Conservation (phyloP, 176 grass and related monocot species). For the Aechmea fasciata region DNA sequence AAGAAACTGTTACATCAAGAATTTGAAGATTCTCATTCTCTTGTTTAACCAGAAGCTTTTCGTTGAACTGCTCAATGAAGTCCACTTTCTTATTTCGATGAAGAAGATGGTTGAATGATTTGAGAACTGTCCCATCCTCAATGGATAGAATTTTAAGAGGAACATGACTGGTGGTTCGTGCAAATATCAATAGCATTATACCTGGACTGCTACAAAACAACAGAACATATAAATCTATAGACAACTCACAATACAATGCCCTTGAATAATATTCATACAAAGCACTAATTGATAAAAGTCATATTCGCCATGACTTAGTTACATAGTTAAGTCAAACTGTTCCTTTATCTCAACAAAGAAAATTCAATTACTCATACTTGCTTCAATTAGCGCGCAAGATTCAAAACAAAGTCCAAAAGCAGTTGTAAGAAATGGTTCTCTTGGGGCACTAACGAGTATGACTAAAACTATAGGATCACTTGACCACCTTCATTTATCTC, state of each 20-base stretch:
- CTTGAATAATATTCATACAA: no score
- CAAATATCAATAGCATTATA: constrained; percentile 88
- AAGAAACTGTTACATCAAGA: constrained; percentile 54
- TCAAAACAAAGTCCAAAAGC: no score
- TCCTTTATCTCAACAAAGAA: no score
- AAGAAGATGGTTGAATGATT: constrained; percentile 85
- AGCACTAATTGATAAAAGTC: no score
- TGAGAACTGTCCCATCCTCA: constrained; percentile 77
- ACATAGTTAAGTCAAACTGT: no score
- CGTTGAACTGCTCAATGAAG: constrained; percentile 93
- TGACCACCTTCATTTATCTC: no score
- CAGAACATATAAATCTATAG: not conserved
- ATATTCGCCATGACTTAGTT: no score
- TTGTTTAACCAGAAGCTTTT: constrained; percentile 90
- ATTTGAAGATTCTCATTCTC: constrained; percentile 93
- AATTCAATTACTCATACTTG: no score
- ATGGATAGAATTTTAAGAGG: constrained; percentile 87
- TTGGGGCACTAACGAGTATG: no score
- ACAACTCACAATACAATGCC: not conserved
- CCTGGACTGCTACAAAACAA: constrained; percentile 49
- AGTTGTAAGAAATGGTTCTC: no score
- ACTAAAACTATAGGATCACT: no score
- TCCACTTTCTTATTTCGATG: constrained; percentile 88
- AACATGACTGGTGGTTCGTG: constrained; percentile 59
- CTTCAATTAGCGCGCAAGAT: no score